phyloP scores from a whole-genome alignment of 257 asterid genomes.

The Forsythia viridissima region DNA sequence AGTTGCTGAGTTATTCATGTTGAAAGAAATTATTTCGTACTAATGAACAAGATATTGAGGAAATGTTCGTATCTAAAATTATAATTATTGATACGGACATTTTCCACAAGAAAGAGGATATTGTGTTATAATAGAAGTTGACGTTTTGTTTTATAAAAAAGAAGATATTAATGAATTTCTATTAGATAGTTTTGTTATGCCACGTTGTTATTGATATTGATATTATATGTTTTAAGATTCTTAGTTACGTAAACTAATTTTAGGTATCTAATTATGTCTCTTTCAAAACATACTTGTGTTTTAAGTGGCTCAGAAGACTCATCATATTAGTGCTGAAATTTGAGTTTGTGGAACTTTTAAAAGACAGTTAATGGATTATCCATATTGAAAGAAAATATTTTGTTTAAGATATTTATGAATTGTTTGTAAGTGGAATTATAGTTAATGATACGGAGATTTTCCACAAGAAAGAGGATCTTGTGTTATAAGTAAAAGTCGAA shows the following conservation, averaged over 20 bases:
- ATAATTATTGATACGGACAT: too few relatives aligned
- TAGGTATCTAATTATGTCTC: background rate
- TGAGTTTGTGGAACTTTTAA: background rate
- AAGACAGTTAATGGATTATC: background rate
- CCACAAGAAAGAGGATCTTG: too few relatives aligned
- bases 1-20: background rate
- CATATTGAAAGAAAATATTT: background rate
- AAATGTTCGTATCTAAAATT: background rate
- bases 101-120: too few relatives aligned
- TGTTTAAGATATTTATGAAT: background rate
- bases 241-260: too few relatives aligned
- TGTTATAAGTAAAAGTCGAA: too few relatives aligned
- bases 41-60: background rate
- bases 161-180: too few relatives aligned
- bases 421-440: background rate
- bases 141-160: too few relatives aligned
- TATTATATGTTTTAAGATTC: too few relatives aligned
- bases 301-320: background rate
- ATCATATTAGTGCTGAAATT: background rate
- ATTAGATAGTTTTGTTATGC: too few relatives aligned
- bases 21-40: background rate
- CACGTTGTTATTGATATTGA: too few relatives aligned
- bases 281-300: background rate
- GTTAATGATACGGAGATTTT: too few relatives aligned
- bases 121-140: too few relatives aligned